Percentiles rank a stretch among this genome's conserved stretches.
Conservation (phyloP, 352 stramenopile species). For the Elongisporangium anandrum region DNA sequence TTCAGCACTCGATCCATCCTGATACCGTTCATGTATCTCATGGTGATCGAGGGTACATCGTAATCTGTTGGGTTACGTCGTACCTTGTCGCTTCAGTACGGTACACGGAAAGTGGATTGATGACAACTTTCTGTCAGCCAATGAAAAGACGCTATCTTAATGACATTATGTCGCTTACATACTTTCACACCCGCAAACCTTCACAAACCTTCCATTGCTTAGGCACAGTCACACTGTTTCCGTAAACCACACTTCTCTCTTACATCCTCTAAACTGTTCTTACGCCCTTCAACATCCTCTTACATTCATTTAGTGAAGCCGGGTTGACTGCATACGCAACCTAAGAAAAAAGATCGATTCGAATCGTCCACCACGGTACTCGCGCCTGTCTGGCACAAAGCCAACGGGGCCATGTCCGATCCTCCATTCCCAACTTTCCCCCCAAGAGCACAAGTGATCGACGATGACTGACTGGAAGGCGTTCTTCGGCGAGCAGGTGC, state of each 20-base stretch:
- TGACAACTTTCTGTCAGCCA: not conserved
- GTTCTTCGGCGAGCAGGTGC: slow-evolving; percentile 59
- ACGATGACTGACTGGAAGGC: slow-evolving; percentile 46
- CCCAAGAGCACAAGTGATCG: slow-evolving; percentile 1
- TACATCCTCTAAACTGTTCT: too few relatives aligned
- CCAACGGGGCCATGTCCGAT: not conserved
- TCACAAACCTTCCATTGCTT: not conserved
- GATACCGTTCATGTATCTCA: too few relatives aligned
- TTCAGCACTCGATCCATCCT: not conserved
- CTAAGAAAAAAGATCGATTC: not conserved
- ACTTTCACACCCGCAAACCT: too few relatives aligned
- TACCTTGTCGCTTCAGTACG: not conserved
- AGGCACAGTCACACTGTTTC: not conserved
- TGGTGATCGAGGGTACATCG: too few relatives aligned
- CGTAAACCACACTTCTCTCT: not conserved
- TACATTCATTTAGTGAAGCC: not conserved
- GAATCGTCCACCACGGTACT: not conserved
- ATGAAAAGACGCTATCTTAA: not conserved
- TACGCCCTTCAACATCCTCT: not conserved
- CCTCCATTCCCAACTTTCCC: not conserved
- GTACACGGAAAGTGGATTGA: not conserved
- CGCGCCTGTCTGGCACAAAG: not conserved
- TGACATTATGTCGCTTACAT: not conserved
- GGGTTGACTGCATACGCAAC: too few relatives aligned
- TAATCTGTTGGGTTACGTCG: not conserved